Percentiles rank a stretch among this genome's conserved stretches.
Evolutionary conservation across 1,139 yeast genomes (phyloP).

Genomic region (Blastobotrys capitulatus): DNA sequence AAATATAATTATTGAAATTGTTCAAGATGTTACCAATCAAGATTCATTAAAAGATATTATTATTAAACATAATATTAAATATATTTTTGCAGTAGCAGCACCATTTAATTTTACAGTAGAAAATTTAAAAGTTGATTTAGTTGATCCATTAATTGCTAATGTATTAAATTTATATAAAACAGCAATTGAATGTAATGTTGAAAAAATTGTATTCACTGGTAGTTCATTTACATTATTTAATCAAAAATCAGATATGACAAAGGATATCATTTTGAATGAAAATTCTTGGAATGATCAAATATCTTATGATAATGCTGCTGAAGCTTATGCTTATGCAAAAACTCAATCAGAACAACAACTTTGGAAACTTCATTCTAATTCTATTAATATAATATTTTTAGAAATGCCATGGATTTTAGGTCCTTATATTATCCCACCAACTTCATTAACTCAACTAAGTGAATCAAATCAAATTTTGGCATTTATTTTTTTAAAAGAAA

Average conservation of each 20-base stretch:
- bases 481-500: not conserved
- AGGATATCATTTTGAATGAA: not conserved
- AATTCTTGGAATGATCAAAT: not conserved
- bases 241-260: constrained; percentile 1
- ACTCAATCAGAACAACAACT: not conserved
- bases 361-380: not conserved
- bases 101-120: not conserved
- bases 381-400: not conserved
- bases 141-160: not conserved
- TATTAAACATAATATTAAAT: not conserved
- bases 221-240: not conserved
- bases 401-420: constrained; percentile 2
- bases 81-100: not conserved
- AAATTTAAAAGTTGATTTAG: not conserved
- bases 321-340: constrained; percentile 1
- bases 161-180: not conserved
- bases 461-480: not conserved
- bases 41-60: not conserved
- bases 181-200: not conserved
- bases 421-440: not conserved
- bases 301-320: not conserved
- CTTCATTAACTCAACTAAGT: not conserved
- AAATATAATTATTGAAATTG: not conserved
- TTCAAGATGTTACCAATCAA: not conserved
- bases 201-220: constrained; percentile 1